A percentile compares a stretch with the other conserved stretches of the same genome.
Evolutionary conservation across 2,329 filamentous ascomycete genomes (phyloP).

Genomic region (Pezicula carpinea): DNA sequence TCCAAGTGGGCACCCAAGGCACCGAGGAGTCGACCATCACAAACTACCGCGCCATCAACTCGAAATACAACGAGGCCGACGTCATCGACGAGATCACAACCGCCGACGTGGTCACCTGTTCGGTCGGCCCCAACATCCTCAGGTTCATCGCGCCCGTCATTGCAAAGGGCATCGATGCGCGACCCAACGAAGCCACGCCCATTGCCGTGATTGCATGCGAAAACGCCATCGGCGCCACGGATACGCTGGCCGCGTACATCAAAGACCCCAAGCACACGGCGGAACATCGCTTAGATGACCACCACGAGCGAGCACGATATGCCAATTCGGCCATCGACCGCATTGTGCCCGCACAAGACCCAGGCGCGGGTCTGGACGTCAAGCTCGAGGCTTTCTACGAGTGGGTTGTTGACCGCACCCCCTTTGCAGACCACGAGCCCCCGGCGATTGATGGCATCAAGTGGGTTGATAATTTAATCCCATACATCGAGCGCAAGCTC

Average conservation of each 20-base stretch:
- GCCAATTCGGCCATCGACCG: constrained; percentile 98
- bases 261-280: constrained; percentile 69
- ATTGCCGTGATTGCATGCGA: constrained; percentile 95
- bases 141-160: constrained; percentile 95
- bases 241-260: constrained; percentile 79
- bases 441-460: constrained; percentile 83
- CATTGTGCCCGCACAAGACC: constrained; percentile 88
- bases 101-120: constrained; percentile 91
- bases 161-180: constrained; percentile 83
- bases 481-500: constrained; percentile 98
- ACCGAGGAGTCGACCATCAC: constrained; percentile 78
- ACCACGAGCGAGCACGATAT: constrained; percentile 75
- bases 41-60: constrained; percentile 97
- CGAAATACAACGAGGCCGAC: constrained; percentile 75
- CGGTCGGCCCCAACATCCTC: constrained; percentile 92
- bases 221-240: constrained; percentile 93
- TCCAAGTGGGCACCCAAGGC: constrained; percentile 83
- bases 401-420: constrained; percentile 90
- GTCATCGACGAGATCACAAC: constrained; percentile 81
- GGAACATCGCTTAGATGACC: constrained; percentile 59
- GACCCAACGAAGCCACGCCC: constrained; percentile 59
- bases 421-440: constrained; percentile 67
- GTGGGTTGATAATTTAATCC: constrained; percentile 86
- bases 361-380: constrained; percentile 77
- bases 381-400: constrained; percentile 98